A percentile compares a stretch with the other conserved stretches of the same genome.
phyloP scores from a whole-genome alignment of 495 filamentous ascomycete genomes.

The Alectoria sarmentosa region DNA sequence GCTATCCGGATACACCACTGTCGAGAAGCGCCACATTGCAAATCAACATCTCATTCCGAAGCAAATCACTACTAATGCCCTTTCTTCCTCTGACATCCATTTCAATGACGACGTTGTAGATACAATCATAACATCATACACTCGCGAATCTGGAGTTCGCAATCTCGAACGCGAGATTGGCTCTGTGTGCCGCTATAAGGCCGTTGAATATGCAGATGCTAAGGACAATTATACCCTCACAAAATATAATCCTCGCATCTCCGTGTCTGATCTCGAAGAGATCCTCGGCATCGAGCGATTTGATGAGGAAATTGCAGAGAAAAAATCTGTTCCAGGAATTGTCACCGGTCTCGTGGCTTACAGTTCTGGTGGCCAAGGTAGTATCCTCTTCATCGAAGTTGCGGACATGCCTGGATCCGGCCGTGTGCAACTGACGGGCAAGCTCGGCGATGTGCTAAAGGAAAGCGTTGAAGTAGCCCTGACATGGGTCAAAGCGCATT shows the following conservation, averaged over 20 bases:
- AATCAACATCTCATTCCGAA: conserved; percentile 90
- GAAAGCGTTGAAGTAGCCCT: conserved; percentile 95
- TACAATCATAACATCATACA: conserved; percentile 93
- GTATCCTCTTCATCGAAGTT: conserved; percentile 97
- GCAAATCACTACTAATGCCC: conserved; percentile 76
- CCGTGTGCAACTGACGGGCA: conserved; percentile 93
- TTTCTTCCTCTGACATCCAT: conserved; percentile 62
- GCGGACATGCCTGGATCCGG: conserved; percentile 94
- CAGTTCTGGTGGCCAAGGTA: conserved; percentile 84
- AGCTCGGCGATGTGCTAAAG: conserved; percentile 95
- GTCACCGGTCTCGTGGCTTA: conserved; percentile 98
- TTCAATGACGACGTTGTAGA: conserved; percentile 79
- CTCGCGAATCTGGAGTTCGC: conserved; percentile 93
- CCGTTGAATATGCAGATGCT: conserved; percentile 87
- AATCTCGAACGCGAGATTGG: conserved; percentile 95
- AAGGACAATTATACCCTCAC: conserved; percentile 64
- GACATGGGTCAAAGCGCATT: conserved; percentile 94
- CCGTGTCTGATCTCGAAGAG: conserved; percentile 71
- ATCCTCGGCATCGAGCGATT: conserved; percentile 93
- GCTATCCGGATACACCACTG: conserved; percentile 89
- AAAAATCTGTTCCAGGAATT: conserved; percentile 78
- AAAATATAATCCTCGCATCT: conserved; percentile 67
- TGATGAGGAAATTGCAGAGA: conserved; percentile 92
- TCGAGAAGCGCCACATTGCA: conserved; percentile 98
- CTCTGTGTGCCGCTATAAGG: conserved; percentile 89